Conservation (phyloP, 2,329 filamentous ascomycete genomes). For the Cryphonectria radicalis region DNA sequence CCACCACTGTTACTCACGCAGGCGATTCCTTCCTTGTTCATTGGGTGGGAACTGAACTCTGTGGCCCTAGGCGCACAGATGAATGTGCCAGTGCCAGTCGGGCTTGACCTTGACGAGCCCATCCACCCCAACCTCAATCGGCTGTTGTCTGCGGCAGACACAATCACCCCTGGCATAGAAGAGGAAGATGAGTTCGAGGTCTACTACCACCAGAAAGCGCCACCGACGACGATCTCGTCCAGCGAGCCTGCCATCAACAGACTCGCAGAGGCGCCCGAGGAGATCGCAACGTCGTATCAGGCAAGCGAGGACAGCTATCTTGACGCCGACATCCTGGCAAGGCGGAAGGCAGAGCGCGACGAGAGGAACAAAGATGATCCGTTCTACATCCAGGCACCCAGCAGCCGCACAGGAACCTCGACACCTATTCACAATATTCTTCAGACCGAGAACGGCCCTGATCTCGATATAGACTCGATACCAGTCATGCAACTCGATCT, state of each 20-base stretch:
- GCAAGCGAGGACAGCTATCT: constrained; percentile 67
- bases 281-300: constrained; percentile 59
- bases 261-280: constrained; percentile 51
- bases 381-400: constrained; percentile 74
- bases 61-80: constrained; percentile 81
- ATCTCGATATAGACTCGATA: constrained; percentile 90
- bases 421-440: constrained; percentile 82
- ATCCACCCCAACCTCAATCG: constrained; percentile 76
- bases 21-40: constrained; percentile 86
- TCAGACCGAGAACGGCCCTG: constrained; percentile 72
- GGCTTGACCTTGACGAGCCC: constrained; percentile 77
- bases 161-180: constrained; percentile 51
- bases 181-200: constrained; percentile 70
- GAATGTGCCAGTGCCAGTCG: constrained; percentile 80
- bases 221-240: constrained; percentile 56
- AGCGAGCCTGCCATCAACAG: constrained; percentile 59
- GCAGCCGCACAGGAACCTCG: constrained; percentile 54
- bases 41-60: constrained; percentile 87
- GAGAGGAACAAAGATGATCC: constrained; percentile 92
- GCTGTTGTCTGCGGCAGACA: constrained; percentile 66
- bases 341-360: constrained; percentile 73
- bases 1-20: constrained; percentile 85
- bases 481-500: constrained; percentile 93
- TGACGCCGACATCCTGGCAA: constrained; percentile 74
- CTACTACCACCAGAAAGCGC: constrained; percentile 64